Percentiles rank a stretch among this genome's conserved stretches.
Conservation (phyloP, 1,139 yeast genomes). For the Hyphopichia burtonii region DNA sequence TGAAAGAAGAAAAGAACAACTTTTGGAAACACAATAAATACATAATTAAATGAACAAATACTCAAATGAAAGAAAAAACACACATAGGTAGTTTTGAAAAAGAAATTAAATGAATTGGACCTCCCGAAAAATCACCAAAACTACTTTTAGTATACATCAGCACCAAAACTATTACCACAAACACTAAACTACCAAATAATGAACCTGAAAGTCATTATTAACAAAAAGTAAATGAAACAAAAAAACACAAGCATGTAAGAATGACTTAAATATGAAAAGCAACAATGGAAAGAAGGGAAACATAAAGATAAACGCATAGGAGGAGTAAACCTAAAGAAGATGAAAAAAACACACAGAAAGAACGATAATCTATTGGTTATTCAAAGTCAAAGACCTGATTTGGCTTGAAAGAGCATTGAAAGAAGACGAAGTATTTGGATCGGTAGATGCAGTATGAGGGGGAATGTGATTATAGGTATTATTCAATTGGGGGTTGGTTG, state of each 20-base stretch:
- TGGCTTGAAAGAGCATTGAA: constrained; percentile 24
- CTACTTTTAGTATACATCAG: background rate
- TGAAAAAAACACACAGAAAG: background rate
- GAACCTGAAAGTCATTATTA: too few relatives aligned
- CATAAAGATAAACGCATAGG: background rate
- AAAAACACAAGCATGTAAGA: background rate
- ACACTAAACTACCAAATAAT: background rate
- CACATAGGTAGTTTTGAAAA: background rate
- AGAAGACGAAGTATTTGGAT: constrained; percentile 11
- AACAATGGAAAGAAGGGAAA: background rate
- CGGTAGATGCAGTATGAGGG: constrained; percentile 12
- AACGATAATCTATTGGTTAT: constrained; percentile 14
- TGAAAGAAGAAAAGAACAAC: background rate
- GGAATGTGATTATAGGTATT: constrained; percentile 2
- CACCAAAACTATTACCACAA: background rate
- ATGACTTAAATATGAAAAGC: background rate
- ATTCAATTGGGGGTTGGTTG: constrained; percentile 5
- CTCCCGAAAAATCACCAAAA: background rate
- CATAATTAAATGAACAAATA: background rate
- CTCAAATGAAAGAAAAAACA: background rate
- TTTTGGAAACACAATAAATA: background rate
- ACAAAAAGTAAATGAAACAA: background rate
- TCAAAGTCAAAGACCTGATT: constrained; percentile 37
- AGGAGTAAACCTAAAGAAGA: background rate
- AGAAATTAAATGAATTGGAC: background rate